Conservation (phyloP, 192 early-diverging fungal species). For the Jimgerdemannia lactiflua region DNA sequence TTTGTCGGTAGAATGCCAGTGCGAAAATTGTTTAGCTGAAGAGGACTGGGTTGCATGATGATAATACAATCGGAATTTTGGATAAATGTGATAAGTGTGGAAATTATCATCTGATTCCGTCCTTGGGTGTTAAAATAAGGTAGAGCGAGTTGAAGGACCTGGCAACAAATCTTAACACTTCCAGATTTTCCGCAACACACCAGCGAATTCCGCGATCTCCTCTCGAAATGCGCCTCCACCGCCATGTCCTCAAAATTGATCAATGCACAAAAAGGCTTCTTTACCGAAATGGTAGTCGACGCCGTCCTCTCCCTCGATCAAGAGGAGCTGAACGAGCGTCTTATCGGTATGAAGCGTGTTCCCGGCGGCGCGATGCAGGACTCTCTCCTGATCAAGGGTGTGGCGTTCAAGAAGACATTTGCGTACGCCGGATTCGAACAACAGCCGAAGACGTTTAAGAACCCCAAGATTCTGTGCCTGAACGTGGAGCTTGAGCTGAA, state of each 20-base stretch:
- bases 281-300: conserved; percentile 98
- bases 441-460: conserved; percentile 92
- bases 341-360: conserved; percentile 99
- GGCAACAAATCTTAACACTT: neutral
- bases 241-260: conserved; percentile 99
- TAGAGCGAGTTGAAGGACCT: neutral
- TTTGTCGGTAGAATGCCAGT: neutral
- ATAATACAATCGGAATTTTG: too few species aligned
- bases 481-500: conserved; percentile 99
- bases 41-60: too few species aligned
- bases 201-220: conserved; percentile 83
- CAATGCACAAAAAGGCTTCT: conserved; percentile 95
- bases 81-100: too few species aligned
- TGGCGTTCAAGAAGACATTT: conserved; percentile 99
- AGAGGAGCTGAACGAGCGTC: conserved; percentile 89
- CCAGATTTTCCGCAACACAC: neutral
- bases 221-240: conserved; percentile 96
- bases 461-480: conserved; percentile 88
- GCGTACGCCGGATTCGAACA: conserved; percentile 99
- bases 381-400: conserved; percentile 92
- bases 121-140: neutral
- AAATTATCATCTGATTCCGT: neutral
- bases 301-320: conserved; percentile 95
- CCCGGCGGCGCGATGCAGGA: conserved; percentile 99
- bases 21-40: neutral